A percentile compares a stretch with the other conserved stretches of the same genome.
These are phyloP conservation scores for Citrus unshiu DNA, from an alignment of 345 rosid species.

Conservation along the genomic window DNA sequence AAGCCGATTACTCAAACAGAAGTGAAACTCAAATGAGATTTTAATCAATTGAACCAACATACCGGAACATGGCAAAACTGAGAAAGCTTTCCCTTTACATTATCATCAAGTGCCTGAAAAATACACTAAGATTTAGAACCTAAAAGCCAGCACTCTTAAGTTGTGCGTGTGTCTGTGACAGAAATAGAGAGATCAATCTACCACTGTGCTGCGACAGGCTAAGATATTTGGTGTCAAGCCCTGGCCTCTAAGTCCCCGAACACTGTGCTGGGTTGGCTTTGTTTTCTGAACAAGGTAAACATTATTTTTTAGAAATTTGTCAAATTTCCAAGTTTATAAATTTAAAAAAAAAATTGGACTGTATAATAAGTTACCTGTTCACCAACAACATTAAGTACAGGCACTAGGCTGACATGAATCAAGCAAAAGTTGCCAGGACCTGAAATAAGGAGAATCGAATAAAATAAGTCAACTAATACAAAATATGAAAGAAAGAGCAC, in stretches of 20 bases:
- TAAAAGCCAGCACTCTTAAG: neutral
- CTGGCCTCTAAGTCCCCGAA: conserved; percentile 74
- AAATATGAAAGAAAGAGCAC: neutral
- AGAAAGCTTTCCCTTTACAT: conserved; percentile 78
- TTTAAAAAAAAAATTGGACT: neutral
- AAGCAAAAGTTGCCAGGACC: conserved; percentile 90
- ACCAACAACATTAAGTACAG: conserved; percentile 92
- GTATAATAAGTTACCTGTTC: conserved; percentile 61
- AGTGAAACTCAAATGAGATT: neutral
- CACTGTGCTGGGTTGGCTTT: conserved; percentile 98
- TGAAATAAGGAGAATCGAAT: conserved; percentile 24
- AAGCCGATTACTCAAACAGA: conserved; percentile 5
- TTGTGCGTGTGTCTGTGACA: neutral
- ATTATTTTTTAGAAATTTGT: neutral
- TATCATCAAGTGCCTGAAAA: conserved; percentile 81
- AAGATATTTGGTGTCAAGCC: conserved; percentile 86
- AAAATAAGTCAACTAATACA: neutral
- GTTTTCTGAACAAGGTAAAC: conserved; percentile 60
- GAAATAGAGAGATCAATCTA: conserved; percentile 19
- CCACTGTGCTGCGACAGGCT: conserved; percentile 93
- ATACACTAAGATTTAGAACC: conserved; percentile 18
- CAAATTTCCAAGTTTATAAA: neutral
- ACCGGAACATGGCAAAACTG: conserved; percentile 94
- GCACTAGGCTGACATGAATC: conserved; percentile 98
- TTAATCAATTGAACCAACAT: conserved; percentile 14